Evolutionary conservation across 805 yeast species (phyloP).

Genomic region (Yarrowia divulgata): DNA sequence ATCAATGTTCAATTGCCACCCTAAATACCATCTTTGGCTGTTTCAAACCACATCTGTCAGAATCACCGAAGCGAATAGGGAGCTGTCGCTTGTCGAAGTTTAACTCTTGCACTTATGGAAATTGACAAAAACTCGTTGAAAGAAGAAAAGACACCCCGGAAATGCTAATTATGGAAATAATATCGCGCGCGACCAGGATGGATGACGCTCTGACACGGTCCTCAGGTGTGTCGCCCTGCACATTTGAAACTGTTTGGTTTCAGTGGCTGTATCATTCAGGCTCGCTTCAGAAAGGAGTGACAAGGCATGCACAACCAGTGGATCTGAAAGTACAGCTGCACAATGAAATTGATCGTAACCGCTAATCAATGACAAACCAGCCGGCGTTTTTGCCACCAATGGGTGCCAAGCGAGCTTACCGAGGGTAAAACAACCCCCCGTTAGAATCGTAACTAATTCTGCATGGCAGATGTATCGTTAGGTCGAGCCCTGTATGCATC

Average conservation of each 20-base stretch:
- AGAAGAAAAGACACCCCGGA: background rate
- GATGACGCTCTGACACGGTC: background rate
- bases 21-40: background rate
- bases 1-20: no score
- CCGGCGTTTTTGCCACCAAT: background rate
- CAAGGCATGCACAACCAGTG: no score
- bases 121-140: background rate
- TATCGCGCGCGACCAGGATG: background rate
- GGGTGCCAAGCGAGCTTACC: background rate
- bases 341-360: no score
- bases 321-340: no score
- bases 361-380: no score
- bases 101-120: background rate
- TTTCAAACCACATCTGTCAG: background rate
- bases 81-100: background rate
- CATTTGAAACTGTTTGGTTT: constrained; percentile 20
- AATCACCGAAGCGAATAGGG: background rate
- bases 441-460: background rate
- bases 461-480: background rate
- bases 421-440: background rate
- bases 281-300: background rate
- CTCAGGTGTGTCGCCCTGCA: constrained; percentile 11
- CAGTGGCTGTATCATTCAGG: background rate
- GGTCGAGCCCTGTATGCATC: constrained; percentile 4
- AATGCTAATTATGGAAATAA: background rate